phyloP scores from a whole-genome alignment of 805 yeast genomes.

The Candida verbasci region DNA sequence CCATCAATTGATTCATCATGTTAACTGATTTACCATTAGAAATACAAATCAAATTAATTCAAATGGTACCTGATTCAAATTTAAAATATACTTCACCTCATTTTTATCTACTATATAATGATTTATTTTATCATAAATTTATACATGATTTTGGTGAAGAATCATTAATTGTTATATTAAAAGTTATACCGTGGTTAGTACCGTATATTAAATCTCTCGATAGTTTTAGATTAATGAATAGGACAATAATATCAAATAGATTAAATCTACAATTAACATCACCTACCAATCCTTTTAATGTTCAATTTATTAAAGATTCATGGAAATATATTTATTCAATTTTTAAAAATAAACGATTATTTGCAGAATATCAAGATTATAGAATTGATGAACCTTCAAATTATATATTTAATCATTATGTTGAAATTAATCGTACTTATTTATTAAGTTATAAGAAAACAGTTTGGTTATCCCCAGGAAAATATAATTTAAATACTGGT shows the following conservation, averaged over 20 bases:
- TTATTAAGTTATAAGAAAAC: slow-evolving; percentile 42
- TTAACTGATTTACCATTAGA: slow-evolving; percentile 36
- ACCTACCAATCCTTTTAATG: slow-evolving; percentile 17
- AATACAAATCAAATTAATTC: slow-evolving; percentile 34
- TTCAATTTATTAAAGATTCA: slow-evolving; percentile 42
- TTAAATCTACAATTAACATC: slow-evolving; percentile 25
- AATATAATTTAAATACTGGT: slow-evolving; percentile 49
- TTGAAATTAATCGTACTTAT: slow-evolving; percentile 48
- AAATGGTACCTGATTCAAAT: slow-evolving; percentile 27
- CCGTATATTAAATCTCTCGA: slow-evolving; percentile 38
- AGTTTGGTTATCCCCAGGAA: slow-evolving; percentile 45
- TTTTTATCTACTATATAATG: slow-evolving; percentile 49
- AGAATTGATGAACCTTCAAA: slow-evolving; percentile 46
- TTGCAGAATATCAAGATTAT: slow-evolving; percentile 43
- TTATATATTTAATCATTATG: slow-evolving; percentile 39
- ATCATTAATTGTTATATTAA: slow-evolving; percentile 24
- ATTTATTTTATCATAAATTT: slow-evolving; percentile 39
- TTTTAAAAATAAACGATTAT: slow-evolving; percentile 47
- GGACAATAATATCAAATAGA: slow-evolving; percentile 24
- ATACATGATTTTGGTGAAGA: slow-evolving; percentile 34
- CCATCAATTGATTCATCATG: slow-evolving; percentile 4
- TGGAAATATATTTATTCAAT: slow-evolving; percentile 53
- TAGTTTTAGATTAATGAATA: slow-evolving; percentile 22
- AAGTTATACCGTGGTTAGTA: slow-evolving; percentile 35
- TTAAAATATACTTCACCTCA: slow-evolving; percentile 34